Percentiles rank a stretch among this genome's conserved stretches.
phyloP scores from a whole-genome alignment of 805 yeast species.

The Saccharomycopsis sp. region DNA sequence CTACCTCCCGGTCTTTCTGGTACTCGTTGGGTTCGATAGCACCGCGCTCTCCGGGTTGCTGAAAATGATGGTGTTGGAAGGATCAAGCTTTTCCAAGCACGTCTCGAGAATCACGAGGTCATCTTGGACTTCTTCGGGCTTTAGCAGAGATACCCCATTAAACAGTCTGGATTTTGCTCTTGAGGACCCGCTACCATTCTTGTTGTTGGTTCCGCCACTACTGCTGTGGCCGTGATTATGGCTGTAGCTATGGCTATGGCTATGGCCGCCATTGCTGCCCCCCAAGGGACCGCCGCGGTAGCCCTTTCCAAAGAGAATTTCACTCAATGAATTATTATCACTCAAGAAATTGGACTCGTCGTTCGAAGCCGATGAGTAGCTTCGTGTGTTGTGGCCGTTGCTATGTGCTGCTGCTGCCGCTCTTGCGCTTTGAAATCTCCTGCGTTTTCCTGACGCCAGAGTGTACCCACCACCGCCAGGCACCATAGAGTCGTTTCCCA shows the following conservation, averaged over 20 bases:
- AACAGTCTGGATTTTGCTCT: constrained; percentile 16
- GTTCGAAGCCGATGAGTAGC: constrained; percentile 17
- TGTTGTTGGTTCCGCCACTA: background rate
- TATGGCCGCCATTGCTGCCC: constrained; percentile 7
- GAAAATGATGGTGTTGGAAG: no score
- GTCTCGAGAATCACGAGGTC: constrained; percentile 15
- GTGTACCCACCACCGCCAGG: constrained; percentile 18
- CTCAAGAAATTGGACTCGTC: constrained; percentile 20
- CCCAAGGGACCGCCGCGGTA: no score
- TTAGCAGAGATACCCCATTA: constrained; percentile 7
- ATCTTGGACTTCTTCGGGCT: constrained; percentile 16
- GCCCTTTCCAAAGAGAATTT: constrained; percentile 19
- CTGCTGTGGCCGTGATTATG: background rate
- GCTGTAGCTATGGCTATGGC: background rate
- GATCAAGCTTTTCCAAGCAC: no score
- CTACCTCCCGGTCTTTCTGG: no score
- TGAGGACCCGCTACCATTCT: background rate
- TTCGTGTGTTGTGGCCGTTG: constrained; percentile 11
- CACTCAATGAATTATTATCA: constrained; percentile 20
- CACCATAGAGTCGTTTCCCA: constrained; percentile 19
- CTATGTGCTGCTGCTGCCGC: constrained; percentile 19
- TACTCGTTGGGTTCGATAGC: no score
- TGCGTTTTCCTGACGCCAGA: constrained; percentile 13
- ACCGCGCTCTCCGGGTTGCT: no score
- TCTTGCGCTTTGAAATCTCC: constrained; percentile 20